Conservation (phyloP, 306 rosid genomes). For the Calophaca sinica region DNA sequence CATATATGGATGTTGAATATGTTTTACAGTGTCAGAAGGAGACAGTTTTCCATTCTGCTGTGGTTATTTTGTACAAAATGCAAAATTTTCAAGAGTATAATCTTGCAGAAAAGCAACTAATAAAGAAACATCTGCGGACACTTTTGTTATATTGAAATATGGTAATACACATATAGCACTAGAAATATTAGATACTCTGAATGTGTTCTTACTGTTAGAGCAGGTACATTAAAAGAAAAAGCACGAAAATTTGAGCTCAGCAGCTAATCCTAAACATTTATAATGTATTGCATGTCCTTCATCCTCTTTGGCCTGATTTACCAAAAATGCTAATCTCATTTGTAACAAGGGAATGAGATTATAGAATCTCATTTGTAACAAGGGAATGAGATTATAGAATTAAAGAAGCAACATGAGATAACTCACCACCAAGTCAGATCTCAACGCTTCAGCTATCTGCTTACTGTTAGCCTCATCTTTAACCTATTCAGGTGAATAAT, state of each 20-base stretch:
- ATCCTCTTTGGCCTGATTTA: slow-evolving; percentile 53
- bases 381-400: slow-evolving; percentile 35
- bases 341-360: slow-evolving; percentile 24
- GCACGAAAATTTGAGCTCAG: slow-evolving; percentile 41
- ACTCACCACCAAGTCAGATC: slow-evolving; percentile 65
- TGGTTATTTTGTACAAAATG: slow-evolving; percentile 20
- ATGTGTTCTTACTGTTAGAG: slow-evolving; percentile 45
- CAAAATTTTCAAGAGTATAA: slow-evolving; percentile 21
- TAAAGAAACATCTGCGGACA: not conserved
- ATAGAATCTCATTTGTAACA: slow-evolving; percentile 37
- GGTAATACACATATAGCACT: not conserved
- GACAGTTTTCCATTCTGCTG: slow-evolving; percentile 26
- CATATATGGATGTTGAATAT: slow-evolving; percentile 16
- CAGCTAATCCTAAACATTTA: slow-evolving; percentile 45
- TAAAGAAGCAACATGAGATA: slow-evolving; percentile 41
- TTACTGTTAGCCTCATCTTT: slow-evolving; percentile 57
- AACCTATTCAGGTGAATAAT: slow-evolving; percentile 54
- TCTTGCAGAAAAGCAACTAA: slow-evolving; percentile 2
- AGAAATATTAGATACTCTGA: slow-evolving; percentile 37
- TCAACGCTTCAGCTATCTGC: slow-evolving; percentile 48
- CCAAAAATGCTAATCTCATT: slow-evolving; percentile 42
- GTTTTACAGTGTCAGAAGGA: not conserved
- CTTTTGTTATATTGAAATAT: slow-evolving; percentile 2
- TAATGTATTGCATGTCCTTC: slow-evolving; percentile 39
- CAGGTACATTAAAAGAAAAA: slow-evolving; percentile 48